A percentile compares a stretch with the other conserved stretches of the same genome.
Evolutionary conservation across 305 asterid species (phyloP).

Genomic region (Fraxinus latifolia): DNA sequence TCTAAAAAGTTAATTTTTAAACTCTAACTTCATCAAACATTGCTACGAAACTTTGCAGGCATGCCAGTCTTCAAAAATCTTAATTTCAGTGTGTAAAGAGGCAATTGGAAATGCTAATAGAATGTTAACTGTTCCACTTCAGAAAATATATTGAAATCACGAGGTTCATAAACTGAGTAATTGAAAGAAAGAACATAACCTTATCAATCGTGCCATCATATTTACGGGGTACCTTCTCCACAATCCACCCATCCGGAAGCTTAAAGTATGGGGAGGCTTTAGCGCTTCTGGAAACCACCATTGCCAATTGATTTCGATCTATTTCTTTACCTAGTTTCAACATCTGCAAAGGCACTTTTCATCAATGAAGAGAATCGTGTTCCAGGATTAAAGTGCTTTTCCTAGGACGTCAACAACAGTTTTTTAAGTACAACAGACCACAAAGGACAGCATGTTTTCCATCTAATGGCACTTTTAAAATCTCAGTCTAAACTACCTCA

Average conservation of each 20-base stretch:
- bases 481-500: neutral
- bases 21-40: neutral
- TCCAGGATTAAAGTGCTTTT: neutral
- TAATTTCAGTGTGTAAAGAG: neutral
- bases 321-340: slow-evolving; percentile 33
- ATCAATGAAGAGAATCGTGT: neutral
- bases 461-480: neutral
- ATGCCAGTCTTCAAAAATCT: neutral
- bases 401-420: neutral
- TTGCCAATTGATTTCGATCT: slow-evolving; percentile 31
- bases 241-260: slow-evolving; percentile 83
- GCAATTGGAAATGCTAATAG: neutral
- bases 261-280: slow-evolving; percentile 27
- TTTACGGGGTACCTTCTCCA: slow-evolving; percentile 68
- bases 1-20: neutral
- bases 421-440: neutral
- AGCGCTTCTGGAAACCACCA: slow-evolving; percentile 25
- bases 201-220: slow-evolving; percentile 31
- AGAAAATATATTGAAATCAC: neutral
- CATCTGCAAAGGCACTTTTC: slow-evolving; percentile 31
- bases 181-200: slow-evolving; percentile 34
- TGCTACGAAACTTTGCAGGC: neutral
- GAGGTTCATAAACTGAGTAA: neutral
- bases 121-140: neutral
- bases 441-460: neutral